phyloP scores from a whole-genome alignment of 768 basidiomycete species.

The Amanita jacksonii region DNA sequence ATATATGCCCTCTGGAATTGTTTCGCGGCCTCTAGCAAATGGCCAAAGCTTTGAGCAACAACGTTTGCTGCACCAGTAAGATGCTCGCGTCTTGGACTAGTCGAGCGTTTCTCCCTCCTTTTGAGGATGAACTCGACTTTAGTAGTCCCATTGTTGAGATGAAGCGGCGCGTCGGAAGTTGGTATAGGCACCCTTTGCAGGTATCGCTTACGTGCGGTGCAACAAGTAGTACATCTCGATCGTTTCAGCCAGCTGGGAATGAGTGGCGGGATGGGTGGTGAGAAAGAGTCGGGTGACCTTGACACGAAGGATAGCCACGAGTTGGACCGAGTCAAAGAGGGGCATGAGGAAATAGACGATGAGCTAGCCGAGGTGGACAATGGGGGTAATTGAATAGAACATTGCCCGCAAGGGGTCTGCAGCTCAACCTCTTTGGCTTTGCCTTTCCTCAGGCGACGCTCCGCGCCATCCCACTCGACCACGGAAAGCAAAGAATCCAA shows the following conservation, averaged over 20 bases:
- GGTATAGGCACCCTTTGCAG: neutral
- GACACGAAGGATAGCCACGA: constrained; percentile 10
- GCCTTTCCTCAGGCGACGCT: constrained; percentile 21
- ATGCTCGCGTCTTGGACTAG: neutral
- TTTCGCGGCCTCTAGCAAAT: constrained; percentile 35
- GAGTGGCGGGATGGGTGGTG: constrained; percentile 15
- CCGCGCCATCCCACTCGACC: constrained; percentile 32
- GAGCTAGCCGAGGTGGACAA: constrained; percentile 14
- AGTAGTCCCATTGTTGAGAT: neutral
- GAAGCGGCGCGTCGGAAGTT: neutral
- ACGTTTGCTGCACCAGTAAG: neutral
- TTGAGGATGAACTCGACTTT: neutral
- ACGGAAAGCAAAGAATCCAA: constrained; percentile 34
- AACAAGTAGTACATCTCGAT: neutral
- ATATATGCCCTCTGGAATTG: constrained; percentile 53
- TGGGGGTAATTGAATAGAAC: constrained; percentile 15
- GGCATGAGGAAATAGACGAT: constrained; percentile 7
- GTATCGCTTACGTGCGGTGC: neutral
- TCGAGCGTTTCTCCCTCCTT: neutral
- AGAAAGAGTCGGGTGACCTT: constrained; percentile 12
- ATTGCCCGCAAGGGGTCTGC: constrained; percentile 14
- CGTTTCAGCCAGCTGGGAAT: constrained; percentile 1
- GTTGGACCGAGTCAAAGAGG: constrained; percentile 5
- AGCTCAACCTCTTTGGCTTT: constrained; percentile 23
- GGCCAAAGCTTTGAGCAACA: constrained; percentile 1